phyloP scores from a whole-genome alignment of 2,329 filamentous ascomycete species.

The Cladosporium sp. region DNA sequence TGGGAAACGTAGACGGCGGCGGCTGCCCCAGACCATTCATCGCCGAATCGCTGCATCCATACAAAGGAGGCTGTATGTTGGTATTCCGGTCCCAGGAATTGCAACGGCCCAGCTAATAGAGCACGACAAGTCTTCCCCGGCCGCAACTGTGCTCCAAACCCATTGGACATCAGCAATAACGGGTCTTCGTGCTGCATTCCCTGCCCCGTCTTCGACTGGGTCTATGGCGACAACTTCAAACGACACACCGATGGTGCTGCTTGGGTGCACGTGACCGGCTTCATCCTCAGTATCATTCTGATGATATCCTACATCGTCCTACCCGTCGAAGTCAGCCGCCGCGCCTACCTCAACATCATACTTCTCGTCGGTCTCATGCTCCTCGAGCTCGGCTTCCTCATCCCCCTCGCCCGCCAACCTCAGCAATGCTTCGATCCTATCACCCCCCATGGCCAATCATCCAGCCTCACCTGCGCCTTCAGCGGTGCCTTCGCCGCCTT shows the following conservation, averaged over 20 bases:
- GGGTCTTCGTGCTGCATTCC: constrained; percentile 65
- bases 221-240: constrained; percentile 49
- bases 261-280: constrained; percentile 68
- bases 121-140: constrained; percentile 15
- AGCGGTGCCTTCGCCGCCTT: constrained; percentile 72
- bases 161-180: constrained; percentile 15
- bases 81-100: neutral
- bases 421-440: constrained; percentile 75
- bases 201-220: constrained; percentile 74
- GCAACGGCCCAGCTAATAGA: neutral
- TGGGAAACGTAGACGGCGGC: constrained; percentile 18
- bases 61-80: constrained; percentile 22
- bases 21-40: constrained; percentile 25
- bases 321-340: constrained; percentile 71
- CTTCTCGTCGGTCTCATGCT: constrained; percentile 63
- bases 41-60: constrained; percentile 19
- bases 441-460: constrained; percentile 77
- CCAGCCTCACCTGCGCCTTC: constrained; percentile 66
- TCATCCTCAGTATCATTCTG: constrained; percentile 65
- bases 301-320: constrained; percentile 69
- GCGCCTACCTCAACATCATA: constrained; percentile 80
- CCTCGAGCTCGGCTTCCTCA: constrained; percentile 77
- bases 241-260: constrained; percentile 61
- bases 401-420: constrained; percentile 68
- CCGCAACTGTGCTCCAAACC: constrained; percentile 24